Evolutionary conservation across 2,329 filamentous ascomycete species (phyloP), one percentile per base, ranked within the genome.

Genomic region (Aspergillus aculeatinus): DNA sequence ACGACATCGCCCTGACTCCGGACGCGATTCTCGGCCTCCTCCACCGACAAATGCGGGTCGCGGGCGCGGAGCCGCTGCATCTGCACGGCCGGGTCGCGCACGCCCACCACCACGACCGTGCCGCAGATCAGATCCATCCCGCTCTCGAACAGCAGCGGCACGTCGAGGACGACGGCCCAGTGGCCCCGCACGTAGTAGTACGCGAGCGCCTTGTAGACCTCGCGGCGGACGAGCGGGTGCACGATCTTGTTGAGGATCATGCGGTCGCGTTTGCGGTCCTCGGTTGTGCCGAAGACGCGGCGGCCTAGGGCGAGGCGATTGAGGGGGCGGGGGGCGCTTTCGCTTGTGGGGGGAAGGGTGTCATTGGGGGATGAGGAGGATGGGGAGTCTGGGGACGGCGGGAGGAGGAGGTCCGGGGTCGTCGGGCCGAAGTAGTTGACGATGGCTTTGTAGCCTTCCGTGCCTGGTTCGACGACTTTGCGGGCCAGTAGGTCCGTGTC

Each of bases 401-500:
- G 83, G 2, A 93, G 83, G 0, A 98, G 86, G 0, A 99, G 85
- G 60, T 97, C 92, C 0, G 94, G 92, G 0, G 93, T 97, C 4
- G 85, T 90, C 29, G 91, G 83, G 0, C 83, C 85, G 75, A 99
- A 99, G 77, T 96, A 82, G 21, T 83, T 78, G 47, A 98, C 85
- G 66, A 99, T 96, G 62, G 89, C 87, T 53, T 84, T 80, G 82
- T 98, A 97, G 67, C 90, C 94, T 12, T 84, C 73, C 5, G 91
- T 96, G 29, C 95, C 95, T 1, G 95, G 95, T 75, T 96, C 92
- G 74, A 99, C 94, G 61, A 98, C 95, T 75, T 95, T 85, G 68
- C 94, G 92, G 51, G 95, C 94, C 62, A 98, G 84, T 58, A 96
- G 79, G 80, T 99, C 95, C 73, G 95, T 94, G 74, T 99, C 95